Conservation (phyloP, 805 yeast genomes). For the Wickerhamomyces sydowiorum region DNA sequence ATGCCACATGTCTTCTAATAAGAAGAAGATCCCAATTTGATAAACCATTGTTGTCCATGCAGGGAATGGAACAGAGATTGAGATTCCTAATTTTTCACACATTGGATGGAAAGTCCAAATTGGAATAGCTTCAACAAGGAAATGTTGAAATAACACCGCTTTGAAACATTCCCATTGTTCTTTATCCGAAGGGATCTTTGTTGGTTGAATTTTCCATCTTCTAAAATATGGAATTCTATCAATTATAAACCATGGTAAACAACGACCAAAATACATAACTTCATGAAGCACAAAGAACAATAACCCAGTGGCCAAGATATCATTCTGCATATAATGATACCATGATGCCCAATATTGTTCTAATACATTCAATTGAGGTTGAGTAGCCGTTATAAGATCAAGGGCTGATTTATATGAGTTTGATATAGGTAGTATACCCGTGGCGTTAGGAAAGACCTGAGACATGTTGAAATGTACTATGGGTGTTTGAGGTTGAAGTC, state of each 20-base stretch:
- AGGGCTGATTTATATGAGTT: neutral
- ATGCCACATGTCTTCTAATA: constrained; percentile 94
- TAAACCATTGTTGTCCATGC: constrained; percentile 44
- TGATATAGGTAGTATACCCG: neutral
- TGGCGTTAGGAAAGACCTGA: neutral
- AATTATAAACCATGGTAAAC: constrained; percentile 86
- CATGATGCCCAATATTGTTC: constrained; percentile 88
- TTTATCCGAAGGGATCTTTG: constrained; percentile 67
- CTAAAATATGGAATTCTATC: constrained; percentile 83
- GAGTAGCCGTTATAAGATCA: neutral
- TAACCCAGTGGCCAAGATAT: constrained; percentile 86
- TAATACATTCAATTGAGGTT: constrained; percentile 35
- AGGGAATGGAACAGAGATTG: constrained; percentile 84
- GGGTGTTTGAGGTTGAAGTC: too few species aligned
- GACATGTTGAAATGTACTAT: neutral
- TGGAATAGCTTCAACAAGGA: constrained; percentile 90
- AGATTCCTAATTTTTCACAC: constrained; percentile 75
- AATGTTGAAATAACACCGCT: constrained; percentile 78
- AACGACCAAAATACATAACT: constrained; percentile 83
- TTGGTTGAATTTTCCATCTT: constrained; percentile 84
- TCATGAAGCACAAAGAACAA: constrained; percentile 82
- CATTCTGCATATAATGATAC: constrained; percentile 82
- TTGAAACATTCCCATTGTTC: constrained; percentile 94
- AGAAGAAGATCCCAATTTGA: constrained; percentile 75
- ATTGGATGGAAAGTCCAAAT: constrained; percentile 97